phyloP scores from a whole-genome alignment of 768 basidiomycete genomes.

The Leucogyrophana mollusca region DNA sequence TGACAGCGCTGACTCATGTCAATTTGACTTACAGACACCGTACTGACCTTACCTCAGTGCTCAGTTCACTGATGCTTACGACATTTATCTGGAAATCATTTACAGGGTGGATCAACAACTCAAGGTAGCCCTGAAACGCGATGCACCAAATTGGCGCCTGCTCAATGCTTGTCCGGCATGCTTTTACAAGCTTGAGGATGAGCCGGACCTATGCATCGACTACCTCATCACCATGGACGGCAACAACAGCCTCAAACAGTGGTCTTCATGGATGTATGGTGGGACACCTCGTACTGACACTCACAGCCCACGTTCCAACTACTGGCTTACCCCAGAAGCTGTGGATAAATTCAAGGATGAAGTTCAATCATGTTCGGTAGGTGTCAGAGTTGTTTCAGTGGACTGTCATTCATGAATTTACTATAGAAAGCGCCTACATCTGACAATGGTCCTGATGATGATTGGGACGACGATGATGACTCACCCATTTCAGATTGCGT shows the following conservation, averaged over 20 bases:
- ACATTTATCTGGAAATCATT: constrained; percentile 4
- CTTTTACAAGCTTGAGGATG: constrained; percentile 7
- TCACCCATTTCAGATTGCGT: constrained; percentile 2
- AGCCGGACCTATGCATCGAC: constrained; percentile 1
- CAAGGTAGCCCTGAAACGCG: constrained; percentile 1
- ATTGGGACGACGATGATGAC: neutral
- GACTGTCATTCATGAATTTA: neutral
- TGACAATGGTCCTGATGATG: neutral
- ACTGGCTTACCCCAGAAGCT: neutral
- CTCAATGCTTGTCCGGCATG: constrained; percentile 10
- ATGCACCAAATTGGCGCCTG: constrained; percentile 6
- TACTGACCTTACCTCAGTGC: neutral
- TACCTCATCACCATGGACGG: constrained; percentile 10
- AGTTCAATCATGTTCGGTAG: neutral
- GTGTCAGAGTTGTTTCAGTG: neutral
- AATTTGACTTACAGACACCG: neutral
- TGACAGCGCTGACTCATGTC: no score
- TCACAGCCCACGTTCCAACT: neutral
- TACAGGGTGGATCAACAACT: constrained; percentile 1
- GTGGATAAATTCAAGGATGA: constrained; percentile 6
- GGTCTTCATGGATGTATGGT: neutral
- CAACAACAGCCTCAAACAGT: constrained; percentile 8
- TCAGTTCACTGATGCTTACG: constrained; percentile 8
- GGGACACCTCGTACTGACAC: neutral
- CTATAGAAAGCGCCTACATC: neutral